Conservation (phyloP, 768 basidiomycete species). For the Cystobasidium onofrii region DNA sequence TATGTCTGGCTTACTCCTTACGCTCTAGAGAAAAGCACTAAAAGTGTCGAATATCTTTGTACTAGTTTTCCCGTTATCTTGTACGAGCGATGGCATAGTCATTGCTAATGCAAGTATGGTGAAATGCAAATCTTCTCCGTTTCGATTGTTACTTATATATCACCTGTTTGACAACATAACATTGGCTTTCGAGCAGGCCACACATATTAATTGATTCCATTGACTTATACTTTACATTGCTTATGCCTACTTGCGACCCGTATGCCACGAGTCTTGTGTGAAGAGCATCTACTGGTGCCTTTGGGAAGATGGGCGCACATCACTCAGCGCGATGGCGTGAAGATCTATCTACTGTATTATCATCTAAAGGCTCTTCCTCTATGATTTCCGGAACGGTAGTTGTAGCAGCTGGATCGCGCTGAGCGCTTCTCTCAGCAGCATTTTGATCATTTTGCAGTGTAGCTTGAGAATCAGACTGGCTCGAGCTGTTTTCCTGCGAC, state of each 20-base stretch:
- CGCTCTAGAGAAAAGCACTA: slow-evolving; percentile 15
- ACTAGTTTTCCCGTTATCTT: background rate
- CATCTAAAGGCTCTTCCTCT: background rate
- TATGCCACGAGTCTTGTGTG: too few relatives aligned
- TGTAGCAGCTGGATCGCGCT: background rate
- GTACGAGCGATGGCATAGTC: too few relatives aligned
- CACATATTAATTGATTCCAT: too few relatives aligned
- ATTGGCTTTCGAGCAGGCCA: too few relatives aligned
- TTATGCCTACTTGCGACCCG: too few relatives aligned
- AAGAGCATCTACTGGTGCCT: too few relatives aligned
- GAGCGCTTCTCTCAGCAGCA: background rate
- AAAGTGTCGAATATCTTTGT: background rate
- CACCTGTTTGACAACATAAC: too few relatives aligned
- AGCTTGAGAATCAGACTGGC: background rate
- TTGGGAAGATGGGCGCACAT: too few relatives aligned
- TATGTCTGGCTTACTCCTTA: slow-evolving; percentile 1
- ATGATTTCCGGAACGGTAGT: background rate
- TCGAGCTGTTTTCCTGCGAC: background rate
- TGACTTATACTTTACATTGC: too few relatives aligned
- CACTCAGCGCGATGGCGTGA: background rate
- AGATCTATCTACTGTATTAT: background rate
- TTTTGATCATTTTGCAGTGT: background rate
- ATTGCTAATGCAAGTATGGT: background rate
- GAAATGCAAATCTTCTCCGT: too few relatives aligned
- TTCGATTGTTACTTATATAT: too few relatives aligned